phyloP scores from a whole-genome alignment of 2,329 filamentous ascomycete species.

The Ophiostoma sp. region DNA sequence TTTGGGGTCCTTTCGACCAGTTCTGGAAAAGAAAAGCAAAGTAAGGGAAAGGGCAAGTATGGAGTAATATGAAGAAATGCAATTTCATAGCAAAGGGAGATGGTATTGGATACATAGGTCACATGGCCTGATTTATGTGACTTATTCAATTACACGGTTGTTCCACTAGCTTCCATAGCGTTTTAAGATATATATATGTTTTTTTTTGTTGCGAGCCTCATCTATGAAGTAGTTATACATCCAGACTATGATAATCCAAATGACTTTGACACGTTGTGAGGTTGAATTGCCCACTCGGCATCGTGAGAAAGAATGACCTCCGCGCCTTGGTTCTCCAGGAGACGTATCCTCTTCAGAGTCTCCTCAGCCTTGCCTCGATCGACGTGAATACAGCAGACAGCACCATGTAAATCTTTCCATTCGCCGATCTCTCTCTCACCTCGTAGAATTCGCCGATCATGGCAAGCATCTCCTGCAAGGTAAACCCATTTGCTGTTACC shows the following conservation, averaged over 20 bases:
- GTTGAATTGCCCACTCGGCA: background rate
- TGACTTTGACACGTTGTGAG: background rate
- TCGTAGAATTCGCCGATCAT: background rate
- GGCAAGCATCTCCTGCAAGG: background rate
- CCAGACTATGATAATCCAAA: background rate
- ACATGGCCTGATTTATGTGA: too few relatives aligned
- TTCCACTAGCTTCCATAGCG: too few relatives aligned
- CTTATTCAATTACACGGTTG: too few relatives aligned
- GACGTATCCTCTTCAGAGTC: background rate
- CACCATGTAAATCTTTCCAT: background rate
- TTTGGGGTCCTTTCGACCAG: too few relatives aligned
- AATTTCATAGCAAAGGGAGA: too few relatives aligned
- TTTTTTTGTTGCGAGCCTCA: background rate
- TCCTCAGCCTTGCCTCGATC: background rate
- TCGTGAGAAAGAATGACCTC: constrained; percentile 4
- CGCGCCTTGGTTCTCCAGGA: background rate
- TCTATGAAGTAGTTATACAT: background rate
- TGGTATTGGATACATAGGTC: too few relatives aligned
- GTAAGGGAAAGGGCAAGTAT: too few relatives aligned
- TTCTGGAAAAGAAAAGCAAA: too few relatives aligned
- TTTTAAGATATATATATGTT: background rate
- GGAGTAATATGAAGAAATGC: too few relatives aligned
- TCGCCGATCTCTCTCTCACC: background rate
- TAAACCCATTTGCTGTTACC: background rate
- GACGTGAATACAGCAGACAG: constrained; percentile 1